A percentile compares a stretch with the other conserved stretches of the same genome.
Evolutionary conservation across 306 rosid genomes (phyloP).

Genomic region (peach (Prunus persica)): Prunus_persica_NCBIv2 NC_034013.1:18233001-18233500

Average conservation of each 20-base stretch:
- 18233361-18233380: background rate
- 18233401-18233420: no score
- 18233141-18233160: background rate
- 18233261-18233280: background rate
- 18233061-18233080: no score
- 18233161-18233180: background rate
- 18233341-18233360: background rate
- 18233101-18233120: background rate
- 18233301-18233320: background rate
- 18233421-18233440: no score
- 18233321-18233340: background rate
- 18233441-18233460: background rate
- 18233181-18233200: background rate
- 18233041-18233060: conserved; percentile 29
- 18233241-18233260: background rate
- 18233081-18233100: background rate
- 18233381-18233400: no score
- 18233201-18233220: no score
- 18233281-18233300: background rate
- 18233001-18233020: background rate
- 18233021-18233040: background rate
- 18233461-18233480: no score
- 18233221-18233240: background rate
- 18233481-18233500: no score
- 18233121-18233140: background rate